Evolutionary conservation across 768 basidiomycete species (phyloP), one percentile per base, ranked within the genome.

Genomic region (Mycena crocata): DNA sequence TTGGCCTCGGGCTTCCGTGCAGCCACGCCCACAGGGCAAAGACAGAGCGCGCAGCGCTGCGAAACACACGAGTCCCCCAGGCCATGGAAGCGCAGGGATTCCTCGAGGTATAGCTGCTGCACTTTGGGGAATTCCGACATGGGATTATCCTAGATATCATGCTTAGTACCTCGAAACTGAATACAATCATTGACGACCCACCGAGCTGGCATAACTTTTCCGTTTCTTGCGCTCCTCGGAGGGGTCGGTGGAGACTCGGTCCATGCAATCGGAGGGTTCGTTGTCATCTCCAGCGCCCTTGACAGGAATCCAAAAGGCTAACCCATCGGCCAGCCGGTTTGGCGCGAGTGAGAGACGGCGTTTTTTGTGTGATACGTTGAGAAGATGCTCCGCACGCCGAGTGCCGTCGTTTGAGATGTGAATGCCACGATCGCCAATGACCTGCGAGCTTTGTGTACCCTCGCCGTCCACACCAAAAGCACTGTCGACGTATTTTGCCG

Each of bases 101-200:
- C 49, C 21, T 66, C 45, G 2, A 60, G 35, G 30, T 48, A 66
- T 3, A 35, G 21, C n/a, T 57, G 48, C 21, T 40, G 35, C 0
- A 50, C 37, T 2, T n/a, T 48, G 2, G 51, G 32, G 26, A 60
- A 49, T 8, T 26, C 32, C 1, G 48, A 40, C 52, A 56, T 67
- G 6, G 60, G 66, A 9, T 62, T 24, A 5, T 59, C 58, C 66
- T 67, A 9, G n/a, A n/a, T n/a, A n/a, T n/a, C n/a, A n/a, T n/a
- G n/a, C n/a, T n/a, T n/a, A n/a, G n/a, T n/a, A n/a, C n/a, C n/a
- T n/a, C n/a, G n/a, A n/a, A n/a, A n/a, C n/a, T n/a, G n/a, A n/a
- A n/a, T n/a, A n/a, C n/a, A n/a, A 40, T 1, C 8, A n/a, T n/a
- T n/a, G 24, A 10, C 21, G 15, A 37, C 62, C 1, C 39, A 62